phyloP scores from a whole-genome alignment of 2,329 filamentous ascomycete genomes.

The Septoria linicola region DNA sequence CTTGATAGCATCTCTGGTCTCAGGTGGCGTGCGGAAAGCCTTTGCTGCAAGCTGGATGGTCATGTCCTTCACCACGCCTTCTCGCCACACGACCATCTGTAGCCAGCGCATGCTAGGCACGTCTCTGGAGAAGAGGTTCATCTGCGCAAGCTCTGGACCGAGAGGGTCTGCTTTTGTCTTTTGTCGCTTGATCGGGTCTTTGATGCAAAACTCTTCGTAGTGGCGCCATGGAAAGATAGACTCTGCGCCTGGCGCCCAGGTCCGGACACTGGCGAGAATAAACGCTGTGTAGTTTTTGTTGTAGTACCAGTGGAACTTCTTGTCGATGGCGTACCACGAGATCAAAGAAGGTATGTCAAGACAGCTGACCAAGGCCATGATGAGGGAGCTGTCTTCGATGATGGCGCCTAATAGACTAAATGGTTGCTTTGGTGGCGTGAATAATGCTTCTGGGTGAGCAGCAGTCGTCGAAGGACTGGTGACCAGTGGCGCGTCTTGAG shows the following conservation, averaged over 20 bases:
- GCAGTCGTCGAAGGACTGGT: neutral
- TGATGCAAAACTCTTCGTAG: conserved; percentile 58
- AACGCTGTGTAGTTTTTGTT: conserved; percentile 60
- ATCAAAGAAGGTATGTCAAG: conserved; percentile 59
- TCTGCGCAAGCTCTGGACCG: conserved; percentile 19
- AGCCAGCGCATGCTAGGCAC: conserved; percentile 68
- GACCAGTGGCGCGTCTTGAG: too few species aligned
- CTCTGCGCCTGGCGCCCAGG: conserved; percentile 56
- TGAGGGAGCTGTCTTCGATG: conserved; percentile 48
- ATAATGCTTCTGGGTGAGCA: neutral
- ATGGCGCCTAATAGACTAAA: conserved; percentile 41
- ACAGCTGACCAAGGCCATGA: conserved; percentile 55
- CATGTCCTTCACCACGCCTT: conserved; percentile 61
- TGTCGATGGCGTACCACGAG: conserved; percentile 64
- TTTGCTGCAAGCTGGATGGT: conserved; percentile 58
- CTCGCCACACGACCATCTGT: conserved; percentile 62
- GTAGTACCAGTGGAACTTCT: conserved; percentile 60
- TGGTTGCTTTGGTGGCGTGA: conserved; percentile 6
- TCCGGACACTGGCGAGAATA: conserved; percentile 55
- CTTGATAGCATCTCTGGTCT: conserved; percentile 29
- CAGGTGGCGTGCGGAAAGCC: conserved; percentile 49
- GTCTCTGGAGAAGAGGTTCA: conserved; percentile 42
- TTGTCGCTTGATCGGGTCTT: conserved; percentile 52
- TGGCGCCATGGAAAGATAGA: conserved; percentile 61
- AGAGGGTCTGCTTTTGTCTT: conserved; percentile 23